Conservation (phyloP, 2,329 filamentous ascomycete species). For the Monosporascus ibericus region DNA sequence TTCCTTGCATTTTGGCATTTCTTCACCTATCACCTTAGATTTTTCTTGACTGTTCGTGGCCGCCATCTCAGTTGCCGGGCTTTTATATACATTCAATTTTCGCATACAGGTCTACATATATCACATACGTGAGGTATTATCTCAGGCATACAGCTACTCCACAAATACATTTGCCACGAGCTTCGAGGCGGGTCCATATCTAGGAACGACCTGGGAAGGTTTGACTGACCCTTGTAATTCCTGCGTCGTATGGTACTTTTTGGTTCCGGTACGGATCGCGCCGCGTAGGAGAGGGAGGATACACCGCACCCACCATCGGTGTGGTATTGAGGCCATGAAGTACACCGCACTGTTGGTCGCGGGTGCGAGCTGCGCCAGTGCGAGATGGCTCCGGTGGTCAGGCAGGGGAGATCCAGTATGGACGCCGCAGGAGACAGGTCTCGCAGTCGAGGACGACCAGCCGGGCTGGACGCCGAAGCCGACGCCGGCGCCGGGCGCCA, state of each 20-base stretch:
- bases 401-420: slow-evolving; percentile 8
- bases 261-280: neutral
- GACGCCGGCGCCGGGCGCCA: slow-evolving; percentile 15
- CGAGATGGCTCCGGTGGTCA: slow-evolving; percentile 20
- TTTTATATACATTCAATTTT: neutral
- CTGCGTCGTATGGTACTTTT: too few species aligned
- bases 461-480: slow-evolving; percentile 19
- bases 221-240: too few species aligned
- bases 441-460: neutral
- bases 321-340: slow-evolving; percentile 9
- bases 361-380: slow-evolving; percentile 7
- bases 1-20: too few species aligned
- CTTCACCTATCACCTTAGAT: too few species aligned
- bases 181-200: too few species aligned
- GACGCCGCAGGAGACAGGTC: slow-evolving; percentile 16
- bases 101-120: too few species aligned
- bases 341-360: slow-evolving; percentile 10
- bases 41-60: too few species aligned
- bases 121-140: too few species aligned
- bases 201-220: too few species aligned
- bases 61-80: neutral
- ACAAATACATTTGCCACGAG: neutral
- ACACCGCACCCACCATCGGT: neutral
- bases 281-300: neutral
- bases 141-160: too few species aligned